Evolutionary conservation across 1,139 yeast species (phyloP).

Genomic region (Yueomyces sp.): DNA sequence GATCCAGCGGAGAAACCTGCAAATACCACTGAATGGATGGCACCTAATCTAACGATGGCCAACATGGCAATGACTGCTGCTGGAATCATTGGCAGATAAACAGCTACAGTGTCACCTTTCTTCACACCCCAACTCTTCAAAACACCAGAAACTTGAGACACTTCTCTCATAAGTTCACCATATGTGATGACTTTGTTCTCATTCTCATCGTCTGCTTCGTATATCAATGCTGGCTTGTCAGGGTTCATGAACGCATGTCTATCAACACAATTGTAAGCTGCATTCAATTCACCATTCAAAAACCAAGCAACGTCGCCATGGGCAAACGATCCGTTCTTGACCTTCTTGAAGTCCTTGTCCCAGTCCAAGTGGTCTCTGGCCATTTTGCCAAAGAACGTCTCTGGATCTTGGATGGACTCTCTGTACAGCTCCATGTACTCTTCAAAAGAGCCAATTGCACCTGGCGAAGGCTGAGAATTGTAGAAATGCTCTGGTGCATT

Average conservation of each 20-base stretch:
- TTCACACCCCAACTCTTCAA: constrained; percentile 51
- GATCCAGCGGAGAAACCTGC: constrained; percentile 76
- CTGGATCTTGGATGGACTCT: constrained; percentile 73
- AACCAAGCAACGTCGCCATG: constrained; percentile 90
- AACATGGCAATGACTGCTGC: constrained; percentile 62
- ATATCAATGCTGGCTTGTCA: constrained; percentile 60
- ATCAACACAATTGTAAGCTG: constrained; percentile 67
- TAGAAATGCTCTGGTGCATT: constrained; percentile 67
- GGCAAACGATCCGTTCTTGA: constrained; percentile 56
- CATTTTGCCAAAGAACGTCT: constrained; percentile 67
- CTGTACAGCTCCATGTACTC: constrained; percentile 65
- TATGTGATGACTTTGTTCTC: constrained; percentile 54
- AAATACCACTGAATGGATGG: constrained; percentile 71
- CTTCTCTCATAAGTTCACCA: constrained; percentile 59
- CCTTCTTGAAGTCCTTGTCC: constrained; percentile 74
- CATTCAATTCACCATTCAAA: constrained; percentile 73
- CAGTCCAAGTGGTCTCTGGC: constrained; percentile 72
- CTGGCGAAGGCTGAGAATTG: constrained; percentile 53
- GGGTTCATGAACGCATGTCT: constrained; percentile 68
- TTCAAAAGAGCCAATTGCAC: constrained; percentile 39
- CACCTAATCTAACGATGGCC: constrained; percentile 71
- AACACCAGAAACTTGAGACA: constrained; percentile 58
- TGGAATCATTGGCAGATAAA: constrained; percentile 78
- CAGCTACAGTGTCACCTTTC: constrained; percentile 79
- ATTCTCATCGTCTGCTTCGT: constrained; percentile 71